Percentiles rank a stretch among this genome's conserved stretches.
These are phyloP conservation scores for Trichopus zeylanicus DNA, from an alignment of 116 monocot species.

Conservation along the genomic window DNA sequence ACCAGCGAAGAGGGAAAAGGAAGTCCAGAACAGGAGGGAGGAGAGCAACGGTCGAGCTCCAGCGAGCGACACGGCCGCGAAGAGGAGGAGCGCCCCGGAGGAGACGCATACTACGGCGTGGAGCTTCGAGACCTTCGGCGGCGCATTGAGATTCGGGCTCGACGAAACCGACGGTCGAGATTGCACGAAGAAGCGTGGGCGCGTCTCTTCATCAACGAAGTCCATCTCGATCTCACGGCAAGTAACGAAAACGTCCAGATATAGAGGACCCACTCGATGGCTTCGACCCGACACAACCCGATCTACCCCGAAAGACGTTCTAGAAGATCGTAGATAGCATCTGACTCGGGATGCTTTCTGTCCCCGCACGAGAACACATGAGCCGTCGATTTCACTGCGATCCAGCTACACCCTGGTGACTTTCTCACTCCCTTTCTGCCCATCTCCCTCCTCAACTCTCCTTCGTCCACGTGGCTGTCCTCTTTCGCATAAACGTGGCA, in stretches of 20 bases:
- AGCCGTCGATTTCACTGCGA: too few relatives aligned
- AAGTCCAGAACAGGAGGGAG: constrained; percentile 57
- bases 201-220: constrained; percentile 66
- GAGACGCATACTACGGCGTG: constrained; percentile 37
- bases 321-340: too few relatives aligned
- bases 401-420: background rate
- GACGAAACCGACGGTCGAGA: constrained; percentile 20
- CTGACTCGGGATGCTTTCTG: too few relatives aligned
- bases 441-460: background rate
- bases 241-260: too few relatives aligned
- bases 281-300: too few relatives aligned
- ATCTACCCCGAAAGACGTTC: too few relatives aligned
- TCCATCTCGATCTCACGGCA: constrained; percentile 31
- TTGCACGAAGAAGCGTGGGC: constrained; percentile 63
- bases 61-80: constrained; percentile 17
- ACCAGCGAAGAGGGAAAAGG: constrained; percentile 64
- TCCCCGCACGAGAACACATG: too few relatives aligned
- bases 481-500: background rate
- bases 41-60: constrained; percentile 19
- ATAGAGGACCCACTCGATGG: too few relatives aligned
- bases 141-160: background rate
- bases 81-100: constrained; percentile 20
- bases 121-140: constrained; percentile 17
- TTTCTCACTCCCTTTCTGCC: background rate
- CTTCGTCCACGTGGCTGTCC: background rate